These are phyloP conservation scores for Verticillium longisporum DNA, from an alignment of 2,329 filamentous ascomycete species.

Conservation along the genomic window DNA sequence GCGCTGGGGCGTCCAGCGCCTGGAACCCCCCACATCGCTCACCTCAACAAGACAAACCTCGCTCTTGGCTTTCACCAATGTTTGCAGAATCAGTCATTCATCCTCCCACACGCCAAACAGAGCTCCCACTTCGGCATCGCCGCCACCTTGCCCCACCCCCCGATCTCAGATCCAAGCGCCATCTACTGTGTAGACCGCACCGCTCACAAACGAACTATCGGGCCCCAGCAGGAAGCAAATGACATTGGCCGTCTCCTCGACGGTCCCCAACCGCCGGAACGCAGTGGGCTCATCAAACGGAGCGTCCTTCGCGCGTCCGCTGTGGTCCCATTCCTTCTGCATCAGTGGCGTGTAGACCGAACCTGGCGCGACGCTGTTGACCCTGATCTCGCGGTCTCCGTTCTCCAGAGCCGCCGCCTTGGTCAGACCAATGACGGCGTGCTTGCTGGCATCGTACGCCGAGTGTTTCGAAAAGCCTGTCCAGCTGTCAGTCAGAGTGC, in stretches of 20 bases:
- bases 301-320: slow-evolving; percentile 23
- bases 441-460: slow-evolving; percentile 28
- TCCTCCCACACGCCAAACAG: background rate
- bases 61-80: too few relatives aligned
- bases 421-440: slow-evolving; percentile 26
- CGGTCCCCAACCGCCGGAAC: slow-evolving; percentile 34
- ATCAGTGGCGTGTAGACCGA: slow-evolving; percentile 43
- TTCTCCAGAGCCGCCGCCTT: slow-evolving; percentile 26
- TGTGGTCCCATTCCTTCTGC: slow-evolving; percentile 30
- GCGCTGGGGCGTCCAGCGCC: background rate
- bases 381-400: slow-evolving; percentile 32
- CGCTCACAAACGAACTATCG: slow-evolving; percentile 38
- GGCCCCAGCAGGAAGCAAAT: slow-evolving; percentile 41
- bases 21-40: background rate
- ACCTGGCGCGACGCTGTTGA: slow-evolving; percentile 36
- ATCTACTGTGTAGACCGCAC: slow-evolving; percentile 38
- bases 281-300: slow-evolving; percentile 34
- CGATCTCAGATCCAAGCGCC: slow-evolving; percentile 29
- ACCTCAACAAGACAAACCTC: too few relatives aligned
- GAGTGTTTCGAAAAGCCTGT: slow-evolving; percentile 20
- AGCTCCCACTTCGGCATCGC: background rate
- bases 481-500: slow-evolving; percentile 10
- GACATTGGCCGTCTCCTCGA: slow-evolving; percentile 39
- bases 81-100: background rate
- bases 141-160: background rate